Conservation (phyloP, 116 monocot genomes). For the Trichopus zeylanicus region DNA sequence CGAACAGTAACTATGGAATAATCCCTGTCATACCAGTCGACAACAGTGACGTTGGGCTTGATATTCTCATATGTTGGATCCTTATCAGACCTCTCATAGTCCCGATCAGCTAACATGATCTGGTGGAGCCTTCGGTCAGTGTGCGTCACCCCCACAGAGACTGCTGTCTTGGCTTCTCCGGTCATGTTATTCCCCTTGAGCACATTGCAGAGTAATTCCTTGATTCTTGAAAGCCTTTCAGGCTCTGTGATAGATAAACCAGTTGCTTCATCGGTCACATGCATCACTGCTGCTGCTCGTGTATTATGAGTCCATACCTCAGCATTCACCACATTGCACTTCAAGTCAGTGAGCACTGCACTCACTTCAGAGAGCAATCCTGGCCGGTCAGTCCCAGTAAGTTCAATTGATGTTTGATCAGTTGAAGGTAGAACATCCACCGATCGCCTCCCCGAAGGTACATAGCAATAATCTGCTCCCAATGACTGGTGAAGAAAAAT, state of each 20-base stretch:
- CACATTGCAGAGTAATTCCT: conserved; percentile 61
- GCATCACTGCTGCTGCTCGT: conserved; percentile 77
- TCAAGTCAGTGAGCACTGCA: conserved; percentile 67
- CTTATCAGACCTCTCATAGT: conserved; percentile 50
- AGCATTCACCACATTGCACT: conserved; percentile 80
- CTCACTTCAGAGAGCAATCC: conserved; percentile 86
- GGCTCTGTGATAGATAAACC: conserved; percentile 48
- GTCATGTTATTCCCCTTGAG: conserved; percentile 56
- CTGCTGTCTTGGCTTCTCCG: conserved; percentile 45
- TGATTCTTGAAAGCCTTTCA: conserved; percentile 55
- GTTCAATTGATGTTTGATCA: conserved; percentile 67
- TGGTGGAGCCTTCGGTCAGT: conserved; percentile 90
- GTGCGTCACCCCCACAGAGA: conserved; percentile 47
- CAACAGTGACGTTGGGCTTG: conserved; percentile 35
- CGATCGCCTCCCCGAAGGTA: conserved; percentile 47
- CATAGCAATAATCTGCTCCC: conserved; percentile 42
- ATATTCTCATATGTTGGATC: conserved; percentile 10
- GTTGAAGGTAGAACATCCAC: conserved; percentile 48
- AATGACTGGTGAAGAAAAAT: conserved; percentile 28
- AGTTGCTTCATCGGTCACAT: conserved; percentile 61
- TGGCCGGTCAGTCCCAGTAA: conserved; percentile 80
- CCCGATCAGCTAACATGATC: conserved; percentile 89
- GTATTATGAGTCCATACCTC: conserved; percentile 91
- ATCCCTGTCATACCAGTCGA: conserved; percentile 43
- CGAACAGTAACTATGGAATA: conserved; percentile 53